A percentile compares a stretch with the other conserved stretches of the same genome.
Conservation (phyloP, 2,329 filamentous ascomycete species). For the Ceratocystis lukuohia region DNA sequence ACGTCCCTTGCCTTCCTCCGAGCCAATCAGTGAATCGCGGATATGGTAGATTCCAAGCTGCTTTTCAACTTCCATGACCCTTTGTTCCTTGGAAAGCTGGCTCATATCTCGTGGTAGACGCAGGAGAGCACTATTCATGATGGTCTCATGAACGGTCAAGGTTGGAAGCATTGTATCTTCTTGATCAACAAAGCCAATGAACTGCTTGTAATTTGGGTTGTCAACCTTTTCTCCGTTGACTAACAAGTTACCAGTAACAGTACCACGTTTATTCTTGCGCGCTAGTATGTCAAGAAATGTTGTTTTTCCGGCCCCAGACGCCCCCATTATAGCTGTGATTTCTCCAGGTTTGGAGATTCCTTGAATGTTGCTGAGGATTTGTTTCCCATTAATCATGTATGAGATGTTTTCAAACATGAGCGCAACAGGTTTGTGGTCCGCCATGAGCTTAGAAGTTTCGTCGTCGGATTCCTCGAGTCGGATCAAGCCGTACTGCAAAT, state of each 20-base stretch:
- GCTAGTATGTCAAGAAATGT: conserved; percentile 93
- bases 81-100: conserved; percentile 71
- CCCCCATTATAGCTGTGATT: conserved; percentile 93
- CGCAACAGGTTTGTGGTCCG: conserved; percentile 80
- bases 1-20: conserved; percentile 83
- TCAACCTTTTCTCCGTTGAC: conserved; percentile 85
- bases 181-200: conserved; percentile 95
- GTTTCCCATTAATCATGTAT: conserved; percentile 76
- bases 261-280: conserved; percentile 88
- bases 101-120: conserved; percentile 90
- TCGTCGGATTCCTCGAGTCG: conserved; percentile 82
- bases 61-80: conserved; percentile 83
- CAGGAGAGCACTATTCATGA: conserved; percentile 81
- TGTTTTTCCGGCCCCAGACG: conserved; percentile 93
- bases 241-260: conserved; percentile 66
- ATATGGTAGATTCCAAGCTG: conserved; percentile 93
- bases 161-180: conserved; percentile 95
- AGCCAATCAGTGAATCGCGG: conserved; percentile 87
- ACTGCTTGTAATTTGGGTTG: conserved; percentile 74
- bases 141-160: conserved; percentile 93
- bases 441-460: conserved; percentile 72
- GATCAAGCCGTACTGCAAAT: conserved; percentile 56
- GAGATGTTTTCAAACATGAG: conserved; percentile 79
- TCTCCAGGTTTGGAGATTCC: conserved; percentile 92
- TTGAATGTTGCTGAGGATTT: conserved; percentile 66